A percentile compares a stretch with the other conserved stretches of the same genome.
phyloP scores from a whole-genome alignment of 1,284 basidiomycete species.

The Sanghuangporus sanghuang region DNA sequence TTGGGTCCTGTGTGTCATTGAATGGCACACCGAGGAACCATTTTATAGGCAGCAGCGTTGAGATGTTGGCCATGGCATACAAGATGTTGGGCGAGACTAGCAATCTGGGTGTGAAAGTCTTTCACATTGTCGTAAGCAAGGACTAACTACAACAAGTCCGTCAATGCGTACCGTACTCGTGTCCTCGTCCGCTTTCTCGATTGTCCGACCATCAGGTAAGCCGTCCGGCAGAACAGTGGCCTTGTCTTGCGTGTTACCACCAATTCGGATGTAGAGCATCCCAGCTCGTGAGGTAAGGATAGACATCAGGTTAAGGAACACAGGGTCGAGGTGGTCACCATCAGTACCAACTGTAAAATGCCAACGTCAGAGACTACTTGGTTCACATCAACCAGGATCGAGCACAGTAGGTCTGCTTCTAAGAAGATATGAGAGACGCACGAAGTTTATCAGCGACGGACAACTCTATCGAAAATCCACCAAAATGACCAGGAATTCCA shows the following conservation, averaged over 20 bases:
- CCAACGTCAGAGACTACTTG: neutral
- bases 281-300: constrained; percentile 60
- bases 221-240: constrained; percentile 42
- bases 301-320: constrained; percentile 72
- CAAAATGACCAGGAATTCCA: constrained; percentile 52
- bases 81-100: constrained; percentile 38
- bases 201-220: constrained; percentile 38
- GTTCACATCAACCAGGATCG: constrained; percentile 32
- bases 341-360: constrained; percentile 2
- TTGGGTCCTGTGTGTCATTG: constrained; percentile 46
- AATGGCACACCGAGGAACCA: constrained; percentile 51
- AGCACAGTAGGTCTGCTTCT: constrained; percentile 41
- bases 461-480: constrained; percentile 71
- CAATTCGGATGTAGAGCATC: constrained; percentile 56
- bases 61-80: constrained; percentile 38
- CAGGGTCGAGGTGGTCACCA: constrained; percentile 40
- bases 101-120: constrained; percentile 37
- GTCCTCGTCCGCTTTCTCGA: constrained; percentile 42
- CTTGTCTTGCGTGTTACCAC: constrained; percentile 73
- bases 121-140: neutral
- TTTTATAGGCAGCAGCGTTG: constrained; percentile 32
- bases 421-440: constrained; percentile 32
- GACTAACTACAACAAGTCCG: neutral
- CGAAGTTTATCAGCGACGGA: constrained; percentile 60
- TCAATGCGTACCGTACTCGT: constrained; percentile 35